These are phyloP conservation scores for Carex myosuroides DNA, from an alignment of 176 grass and related monocot species.

Conservation along the genomic window DNA sequence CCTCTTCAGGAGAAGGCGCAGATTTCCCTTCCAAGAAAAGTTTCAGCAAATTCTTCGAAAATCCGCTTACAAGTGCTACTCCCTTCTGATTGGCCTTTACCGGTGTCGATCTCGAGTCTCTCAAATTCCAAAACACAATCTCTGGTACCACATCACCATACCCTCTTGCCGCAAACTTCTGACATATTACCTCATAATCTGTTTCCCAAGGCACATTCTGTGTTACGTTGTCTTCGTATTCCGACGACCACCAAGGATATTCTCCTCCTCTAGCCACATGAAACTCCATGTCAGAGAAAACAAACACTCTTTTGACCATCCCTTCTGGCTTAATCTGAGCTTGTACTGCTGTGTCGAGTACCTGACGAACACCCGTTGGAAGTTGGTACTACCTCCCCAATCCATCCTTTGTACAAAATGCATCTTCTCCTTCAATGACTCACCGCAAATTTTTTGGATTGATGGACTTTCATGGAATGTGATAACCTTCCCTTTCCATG, in stretches of 20 bases:
- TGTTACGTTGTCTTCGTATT: background rate
- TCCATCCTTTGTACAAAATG: slow-evolving; percentile 28
- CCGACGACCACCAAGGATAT: background rate
- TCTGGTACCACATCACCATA: slow-evolving; percentile 45
- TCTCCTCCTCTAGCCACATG: slow-evolving; percentile 10
- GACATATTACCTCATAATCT: slow-evolving; percentile 47
- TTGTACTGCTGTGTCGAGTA: slow-evolving; percentile 36
- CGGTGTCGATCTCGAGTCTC: slow-evolving; percentile 38
- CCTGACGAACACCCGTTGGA: slow-evolving; percentile 46
- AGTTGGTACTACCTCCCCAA: slow-evolving; percentile 36
- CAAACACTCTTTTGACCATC: slow-evolving; percentile 65
- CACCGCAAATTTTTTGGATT: slow-evolving; percentile 40
- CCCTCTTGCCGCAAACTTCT: slow-evolving; percentile 42
- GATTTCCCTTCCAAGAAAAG: slow-evolving; percentile 40
- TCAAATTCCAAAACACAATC: slow-evolving; percentile 67
- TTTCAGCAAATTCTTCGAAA: slow-evolving; percentile 63
- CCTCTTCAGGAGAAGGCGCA: slow-evolving; percentile 12
- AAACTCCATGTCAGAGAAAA: slow-evolving; percentile 79
- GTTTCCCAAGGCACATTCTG: slow-evolving; percentile 19
- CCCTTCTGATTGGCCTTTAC: slow-evolving; percentile 40
- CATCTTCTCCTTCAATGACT: slow-evolving; percentile 42
- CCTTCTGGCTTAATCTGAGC: slow-evolving; percentile 38
- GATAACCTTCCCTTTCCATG: slow-evolving; percentile 55
- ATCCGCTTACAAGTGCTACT: slow-evolving; percentile 55
- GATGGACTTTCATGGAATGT: slow-evolving; percentile 38